These are phyloP conservation scores for Nyctanthes arbortristis DNA, from an alignment of 257 asterid species.

Conservation along the genomic window DNA sequence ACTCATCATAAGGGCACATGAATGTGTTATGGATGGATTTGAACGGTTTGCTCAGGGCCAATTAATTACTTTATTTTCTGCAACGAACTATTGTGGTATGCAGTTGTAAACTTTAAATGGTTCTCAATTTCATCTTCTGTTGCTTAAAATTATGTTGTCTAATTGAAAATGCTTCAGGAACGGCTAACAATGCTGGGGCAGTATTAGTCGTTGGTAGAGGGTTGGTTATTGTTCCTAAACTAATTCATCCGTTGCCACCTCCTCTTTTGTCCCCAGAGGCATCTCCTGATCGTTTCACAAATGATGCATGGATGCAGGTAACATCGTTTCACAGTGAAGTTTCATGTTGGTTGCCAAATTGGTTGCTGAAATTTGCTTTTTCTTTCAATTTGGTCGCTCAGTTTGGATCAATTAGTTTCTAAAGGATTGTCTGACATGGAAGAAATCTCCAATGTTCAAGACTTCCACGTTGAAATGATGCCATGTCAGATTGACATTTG, in stretches of 20 bases:
- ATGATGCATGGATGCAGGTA: conserved; percentile 99
- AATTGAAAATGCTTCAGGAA: conserved; percentile 51
- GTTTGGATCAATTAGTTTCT: neutral
- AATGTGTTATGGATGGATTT: conserved; percentile 98
- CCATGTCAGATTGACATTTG: neutral
- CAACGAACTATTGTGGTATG: conserved; percentile 98
- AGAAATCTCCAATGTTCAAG: too few relatives aligned
- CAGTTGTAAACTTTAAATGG: neutral
- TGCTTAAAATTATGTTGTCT: neutral
- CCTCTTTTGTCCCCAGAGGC: conserved; percentile 94
- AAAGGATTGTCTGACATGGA: neutral
- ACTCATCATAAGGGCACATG: conserved; percentile 95
- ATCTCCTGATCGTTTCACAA: conserved; percentile 81
- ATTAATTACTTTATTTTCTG: conserved; percentile 96
- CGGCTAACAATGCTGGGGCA: conserved; percentile 99
- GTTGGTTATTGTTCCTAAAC: conserved; percentile 83
- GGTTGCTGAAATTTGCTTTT: neutral
- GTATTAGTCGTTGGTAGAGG: conserved; percentile 95
- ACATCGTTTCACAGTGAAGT: neutral
- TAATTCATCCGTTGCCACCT: conserved; percentile 98
- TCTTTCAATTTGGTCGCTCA: neutral
- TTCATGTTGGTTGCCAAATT: neutral
- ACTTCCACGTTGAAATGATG: neutral
- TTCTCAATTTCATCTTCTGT: neutral
- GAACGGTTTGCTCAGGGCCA: too few relatives aligned